Base-by-base conservation (phyloP, 2,329 filamentous ascomycete species). In the Aureobasidium zeae region DNA sequence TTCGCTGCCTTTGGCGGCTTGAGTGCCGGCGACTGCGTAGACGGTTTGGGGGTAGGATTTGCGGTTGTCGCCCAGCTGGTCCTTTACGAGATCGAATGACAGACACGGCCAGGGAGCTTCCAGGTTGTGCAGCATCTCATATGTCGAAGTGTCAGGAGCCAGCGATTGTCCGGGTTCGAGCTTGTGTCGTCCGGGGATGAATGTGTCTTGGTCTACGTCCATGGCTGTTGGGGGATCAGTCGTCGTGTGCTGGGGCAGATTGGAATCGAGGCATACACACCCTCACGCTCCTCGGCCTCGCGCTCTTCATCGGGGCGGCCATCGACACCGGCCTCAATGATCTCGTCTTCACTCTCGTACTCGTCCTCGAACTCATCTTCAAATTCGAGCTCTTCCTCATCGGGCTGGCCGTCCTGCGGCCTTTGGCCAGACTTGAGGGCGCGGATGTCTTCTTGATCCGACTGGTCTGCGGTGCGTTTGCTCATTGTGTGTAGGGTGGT, bases 41-140 rank as follows among this genome's bases (percentile, higher is more conserved):
- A 95, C 82, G 47, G 89, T 95, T 38, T 87, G 86, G 19, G 91
- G 91, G 65, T 93, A 98, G n/a, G 82, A 80, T 63, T 82, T 93
- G 58, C 91, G 82, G 63, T 86, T 80, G 60, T 94, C 83, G 53
- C 91, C 91, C 13, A 98, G 75, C 41, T 73, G 72, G 66, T 98
- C 91, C 55, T 75, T 81, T 50, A 98, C 66, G 48, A 98, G 82
- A 61, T 96, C 91, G 65, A 95, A 94, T 2, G 89, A 96, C 12
- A 98, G 75, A 62, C 91, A 98, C 3, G 91, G 91, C 91, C 91
- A 98, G 1, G 87, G 87, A 6, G 88, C 88, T 63, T 83, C 91
- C 51, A 98, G 76, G 49, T 79, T 86, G 71, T 98, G 91, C 48
- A 98, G 78, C 87, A 98, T 93, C 62, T 95, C 83, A 69, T 98